Conservation (phyloP, 768 basidiomycete species). For the Lanmaoa rubissima region DNA sequence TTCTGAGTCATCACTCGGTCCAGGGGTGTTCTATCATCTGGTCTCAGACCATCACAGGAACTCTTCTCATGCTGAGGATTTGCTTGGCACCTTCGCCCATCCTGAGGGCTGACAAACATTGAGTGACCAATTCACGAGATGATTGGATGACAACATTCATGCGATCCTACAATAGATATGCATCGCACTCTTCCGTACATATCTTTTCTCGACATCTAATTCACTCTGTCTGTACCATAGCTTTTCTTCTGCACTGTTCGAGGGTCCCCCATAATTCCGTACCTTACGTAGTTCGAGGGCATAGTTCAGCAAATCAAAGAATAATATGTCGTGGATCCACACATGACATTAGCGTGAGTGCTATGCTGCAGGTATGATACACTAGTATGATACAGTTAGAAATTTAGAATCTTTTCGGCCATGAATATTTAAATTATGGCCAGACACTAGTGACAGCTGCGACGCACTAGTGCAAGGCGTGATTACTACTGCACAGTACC, state of each 20-base stretch:
- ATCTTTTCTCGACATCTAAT: neutral
- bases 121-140: neutral
- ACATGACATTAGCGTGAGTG: neutral
- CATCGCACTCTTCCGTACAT: neutral
- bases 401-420: neutral
- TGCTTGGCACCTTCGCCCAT: neutral
- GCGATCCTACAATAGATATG: neutral
- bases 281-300: neutral
- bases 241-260: neutral
- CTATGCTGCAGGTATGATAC: neutral
- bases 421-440: neutral
- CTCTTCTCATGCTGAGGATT: neutral
- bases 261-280: neutral
- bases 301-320: neutral
- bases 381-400: no score
- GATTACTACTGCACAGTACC: neutral
- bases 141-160: neutral
- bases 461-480: neutral
- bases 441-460: neutral
- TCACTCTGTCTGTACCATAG: neutral
- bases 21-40: neutral
- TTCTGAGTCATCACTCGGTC: neutral
- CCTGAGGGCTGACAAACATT: slow-evolving; percentile 9
- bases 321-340: neutral
- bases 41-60: slow-evolving; percentile 2